Conservation (phyloP, 768 basidiomycete genomes). For the Phaeolepiota aurea region DNA sequence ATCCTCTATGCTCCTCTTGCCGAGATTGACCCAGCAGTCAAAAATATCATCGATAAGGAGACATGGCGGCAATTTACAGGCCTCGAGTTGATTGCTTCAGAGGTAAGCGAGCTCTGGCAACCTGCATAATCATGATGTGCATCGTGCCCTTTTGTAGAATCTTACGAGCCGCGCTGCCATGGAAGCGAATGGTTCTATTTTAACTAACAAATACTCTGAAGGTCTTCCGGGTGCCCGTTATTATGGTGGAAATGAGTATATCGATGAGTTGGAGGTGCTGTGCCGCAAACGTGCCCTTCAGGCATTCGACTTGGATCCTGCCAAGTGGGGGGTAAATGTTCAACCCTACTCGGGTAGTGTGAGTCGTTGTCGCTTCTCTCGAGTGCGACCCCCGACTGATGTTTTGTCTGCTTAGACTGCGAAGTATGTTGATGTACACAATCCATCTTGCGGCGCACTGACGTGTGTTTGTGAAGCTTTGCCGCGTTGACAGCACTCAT, state of each 20-base stretch:
- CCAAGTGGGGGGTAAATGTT: constrained; percentile 96
- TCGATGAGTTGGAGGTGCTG: constrained; percentile 92
- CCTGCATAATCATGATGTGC: no score
- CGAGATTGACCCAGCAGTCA: constrained; percentile 89
- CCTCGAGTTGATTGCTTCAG: constrained; percentile 97
- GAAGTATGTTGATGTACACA: constrained; percentile 47
- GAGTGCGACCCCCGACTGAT: not conserved
- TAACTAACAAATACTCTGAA: constrained; percentile 99
- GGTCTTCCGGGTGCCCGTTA: constrained; percentile 97
- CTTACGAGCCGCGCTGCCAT: constrained; percentile 92
- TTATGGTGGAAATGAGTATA: constrained; percentile 96
- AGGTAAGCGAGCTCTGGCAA: no score
- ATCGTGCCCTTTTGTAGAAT: no score
- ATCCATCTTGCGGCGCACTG: constrained; percentile 9
- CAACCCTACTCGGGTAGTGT: constrained; percentile 96
- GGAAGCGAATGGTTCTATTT: constrained; percentile 97
- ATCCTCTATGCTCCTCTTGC: constrained; percentile 80
- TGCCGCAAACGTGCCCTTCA: constrained; percentile 93
- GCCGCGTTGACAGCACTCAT: constrained; percentile 93
- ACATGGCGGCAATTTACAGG: constrained; percentile 98
- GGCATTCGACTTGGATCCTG: constrained; percentile 92
- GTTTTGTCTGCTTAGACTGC: constrained; percentile 50
- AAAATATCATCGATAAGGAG: constrained; percentile 98
- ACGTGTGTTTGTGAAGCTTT: constrained; percentile 47
- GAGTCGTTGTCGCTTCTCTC: constrained; percentile 19